Base-by-base conservation (phyloP, 2,329 filamentous ascomycete species). In the Acrodontium crateriforme region DNA sequence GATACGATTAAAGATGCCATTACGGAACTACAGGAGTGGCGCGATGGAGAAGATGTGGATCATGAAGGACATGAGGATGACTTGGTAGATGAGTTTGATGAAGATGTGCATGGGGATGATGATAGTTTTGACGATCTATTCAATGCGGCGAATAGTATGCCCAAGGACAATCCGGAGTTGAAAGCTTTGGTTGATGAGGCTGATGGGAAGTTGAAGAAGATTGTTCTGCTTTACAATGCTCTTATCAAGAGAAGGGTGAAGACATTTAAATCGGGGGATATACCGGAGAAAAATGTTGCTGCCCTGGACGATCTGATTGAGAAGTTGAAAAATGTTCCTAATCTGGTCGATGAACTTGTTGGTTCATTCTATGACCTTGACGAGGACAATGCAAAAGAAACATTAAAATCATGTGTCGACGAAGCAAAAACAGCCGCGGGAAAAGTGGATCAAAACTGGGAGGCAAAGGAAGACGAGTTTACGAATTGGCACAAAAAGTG, bases 21-120 rank as follows among this genome's bases (percentile, higher is more conserved):
- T 41, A 71, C 80, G 37, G 87, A 94, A 56, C 54, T 94, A 39
- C 81, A 83, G 49, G 82, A 87, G 42, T 94, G 85, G 83, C 73
- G 76, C 14, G 69, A 71, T 3, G 72, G 72, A 1, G 73, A 72
- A 2, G 61, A 67, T 9, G 52, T 67, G 0, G 63, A 60, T 5
- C 39, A 36, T 6, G 49, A 57, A 4, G 52, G 48, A 0, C 38
- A 42, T 2, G 46, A 42, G 4, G 52, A 53, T 18, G 54, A 46
- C 3, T 45, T 55, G 2, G 39, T 50, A 0, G 54, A 55, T 18
- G 46, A 50, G 9, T 27, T 56, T 48, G 31, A 60, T 52, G 52
- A 55, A 19, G 50, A 45, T 6, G 51, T 54, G 3, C 51, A 51
- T 25, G 53, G 51, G 4, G 49, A 49, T 15, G 45, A 53, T 18